A percentile compares a stretch with the other conserved stretches of the same genome.
phyloP scores from a whole-genome alignment of 345 rosid species.

The Alliaria petiolata region DNA sequence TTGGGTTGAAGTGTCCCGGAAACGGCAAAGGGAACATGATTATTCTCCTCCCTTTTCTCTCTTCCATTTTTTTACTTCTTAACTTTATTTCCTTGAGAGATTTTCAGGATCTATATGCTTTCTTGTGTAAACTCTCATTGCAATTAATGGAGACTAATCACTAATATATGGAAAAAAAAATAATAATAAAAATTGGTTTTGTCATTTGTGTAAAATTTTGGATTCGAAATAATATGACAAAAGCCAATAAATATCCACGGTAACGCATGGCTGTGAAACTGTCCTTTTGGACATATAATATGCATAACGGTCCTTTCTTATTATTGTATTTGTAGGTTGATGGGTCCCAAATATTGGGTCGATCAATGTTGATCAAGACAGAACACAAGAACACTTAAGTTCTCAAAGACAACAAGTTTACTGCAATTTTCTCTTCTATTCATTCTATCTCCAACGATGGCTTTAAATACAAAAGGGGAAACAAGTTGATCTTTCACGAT shows the following conservation, averaged over 20 bases:
- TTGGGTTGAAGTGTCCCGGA: slow-evolving; percentile 58
- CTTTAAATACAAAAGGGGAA: too few species aligned
- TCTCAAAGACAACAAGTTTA: too few species aligned
- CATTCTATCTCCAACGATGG: too few species aligned
- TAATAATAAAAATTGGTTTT: background rate
- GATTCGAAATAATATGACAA: background rate
- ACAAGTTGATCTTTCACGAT: too few species aligned
- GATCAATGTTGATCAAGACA: too few species aligned
- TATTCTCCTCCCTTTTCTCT: slow-evolving; percentile 26
- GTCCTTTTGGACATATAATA: background rate
- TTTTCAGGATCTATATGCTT: background rate
- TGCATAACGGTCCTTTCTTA: background rate
- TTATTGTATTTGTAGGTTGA: too few species aligned
- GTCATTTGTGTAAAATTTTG: background rate
- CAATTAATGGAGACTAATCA: background rate
- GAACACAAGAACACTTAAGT: too few species aligned
- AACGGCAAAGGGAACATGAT: slow-evolving; percentile 55
- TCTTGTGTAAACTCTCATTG: background rate
- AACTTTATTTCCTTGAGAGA: background rate
- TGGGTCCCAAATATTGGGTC: too few species aligned
- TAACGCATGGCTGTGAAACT: background rate
- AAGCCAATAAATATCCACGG: background rate
- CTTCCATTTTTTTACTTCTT: slow-evolving; percentile 11
- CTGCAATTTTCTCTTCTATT: too few species aligned
- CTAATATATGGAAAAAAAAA: background rate